Percentiles rank a stretch among this genome's conserved stretches.
Evolutionary conservation across 2,329 filamentous ascomycete species (phyloP).

Genomic region (Cercospora zeina): DNA sequence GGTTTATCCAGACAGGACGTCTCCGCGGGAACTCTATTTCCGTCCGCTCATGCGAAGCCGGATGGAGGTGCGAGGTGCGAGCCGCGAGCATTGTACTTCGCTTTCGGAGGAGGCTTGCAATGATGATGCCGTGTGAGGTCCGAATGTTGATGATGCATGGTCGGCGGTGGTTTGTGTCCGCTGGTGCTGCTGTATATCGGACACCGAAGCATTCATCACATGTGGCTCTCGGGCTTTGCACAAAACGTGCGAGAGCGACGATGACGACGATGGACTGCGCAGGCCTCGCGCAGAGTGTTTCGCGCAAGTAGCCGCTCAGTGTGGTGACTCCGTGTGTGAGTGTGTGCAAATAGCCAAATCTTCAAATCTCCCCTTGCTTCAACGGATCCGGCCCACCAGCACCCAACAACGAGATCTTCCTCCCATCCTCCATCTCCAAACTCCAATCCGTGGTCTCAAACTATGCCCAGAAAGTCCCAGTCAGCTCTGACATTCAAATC

Average conservation of each 20-base stretch:
- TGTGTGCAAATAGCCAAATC: neutral
- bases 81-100: neutral
- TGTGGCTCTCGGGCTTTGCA: neutral
- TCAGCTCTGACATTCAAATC: neutral
- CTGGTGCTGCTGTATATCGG: neutral
- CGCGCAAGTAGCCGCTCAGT: neutral
- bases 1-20: neutral
- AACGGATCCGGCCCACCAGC: constrained; percentile 66
- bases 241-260: neutral
- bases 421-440: constrained; percentile 66
- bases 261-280: neutral
- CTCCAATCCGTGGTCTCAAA: constrained; percentile 94
- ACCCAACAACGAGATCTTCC: constrained; percentile 74
- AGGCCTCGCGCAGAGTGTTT: neutral
- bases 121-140: neutral
- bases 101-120: too few relatives aligned
- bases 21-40: neutral
- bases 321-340: neutral
- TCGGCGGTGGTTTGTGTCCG: neutral
- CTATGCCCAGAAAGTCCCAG: constrained; percentile 41
- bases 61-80: neutral
- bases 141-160: neutral
- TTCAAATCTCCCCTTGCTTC: constrained; percentile 26
- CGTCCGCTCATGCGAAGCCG: neutral
- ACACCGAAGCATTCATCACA: neutral